Percentiles rank a stretch among this genome's conserved stretches.
These are phyloP conservation scores for Rhodotorula mucilaginosa DNA, from an alignment of 1,284 basidiomycete species.

Conservation along the genomic window DNA sequence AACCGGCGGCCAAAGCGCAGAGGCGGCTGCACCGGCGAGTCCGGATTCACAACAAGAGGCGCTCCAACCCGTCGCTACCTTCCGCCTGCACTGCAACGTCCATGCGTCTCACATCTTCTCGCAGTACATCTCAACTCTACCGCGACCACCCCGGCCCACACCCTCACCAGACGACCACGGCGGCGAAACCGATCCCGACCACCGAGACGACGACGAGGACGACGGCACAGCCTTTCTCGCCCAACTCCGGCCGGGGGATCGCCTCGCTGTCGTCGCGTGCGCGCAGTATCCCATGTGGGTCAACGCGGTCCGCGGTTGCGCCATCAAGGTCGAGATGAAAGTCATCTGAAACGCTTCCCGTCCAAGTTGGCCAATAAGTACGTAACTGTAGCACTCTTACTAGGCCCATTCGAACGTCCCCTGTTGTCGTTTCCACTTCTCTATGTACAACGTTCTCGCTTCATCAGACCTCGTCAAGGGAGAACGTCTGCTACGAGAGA, in stretches of 20 bases:
- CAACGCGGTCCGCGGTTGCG: constrained; percentile 8
- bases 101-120: constrained; percentile 12
- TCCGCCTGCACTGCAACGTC: constrained; percentile 20
- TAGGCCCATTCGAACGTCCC: too few species aligned
- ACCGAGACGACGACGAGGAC: background rate
- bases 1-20: background rate
- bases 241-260: constrained; percentile 12
- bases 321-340: constrained; percentile 6
- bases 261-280: constrained; percentile 13
- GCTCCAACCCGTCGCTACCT: background rate
- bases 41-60: background rate
- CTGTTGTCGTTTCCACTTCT: too few species aligned
- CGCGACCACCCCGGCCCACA: background rate
- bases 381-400: too few species aligned
- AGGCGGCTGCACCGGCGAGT: too few species aligned
- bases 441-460: background rate
- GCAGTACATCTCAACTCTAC: background rate
- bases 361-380: background rate
- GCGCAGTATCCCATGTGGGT: constrained; percentile 34
- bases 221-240: background rate
- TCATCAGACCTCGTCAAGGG: background rate
- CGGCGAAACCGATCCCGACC: background rate
- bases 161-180: too few species aligned
- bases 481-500: background rate
- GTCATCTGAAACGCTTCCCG: background rate